phyloP scores from a whole-genome alignment of 2,329 filamentous ascomycete species.

The Aspergillus amoenus region DNA sequence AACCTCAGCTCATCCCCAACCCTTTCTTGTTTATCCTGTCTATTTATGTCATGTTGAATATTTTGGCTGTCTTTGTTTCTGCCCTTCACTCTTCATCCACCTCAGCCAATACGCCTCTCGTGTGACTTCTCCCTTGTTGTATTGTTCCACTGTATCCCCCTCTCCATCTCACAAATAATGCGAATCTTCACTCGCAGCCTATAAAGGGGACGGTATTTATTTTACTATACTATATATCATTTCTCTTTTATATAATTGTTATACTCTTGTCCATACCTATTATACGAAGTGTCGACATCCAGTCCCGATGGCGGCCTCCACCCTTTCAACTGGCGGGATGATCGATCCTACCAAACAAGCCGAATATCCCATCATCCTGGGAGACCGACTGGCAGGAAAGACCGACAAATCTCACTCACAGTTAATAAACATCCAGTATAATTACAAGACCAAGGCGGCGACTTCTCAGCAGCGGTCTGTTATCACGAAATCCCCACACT shows the following conservation, averaged over 20 bases:
- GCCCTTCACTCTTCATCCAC: constrained; percentile 1
- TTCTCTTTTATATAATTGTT: constrained; percentile 5
- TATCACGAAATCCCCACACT: constrained; percentile 35
- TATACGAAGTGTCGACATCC: not conserved
- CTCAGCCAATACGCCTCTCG: constrained; percentile 8
- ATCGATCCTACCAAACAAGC: constrained; percentile 47
- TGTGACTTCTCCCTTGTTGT: constrained; percentile 24
- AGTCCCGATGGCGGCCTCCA: constrained; percentile 33
- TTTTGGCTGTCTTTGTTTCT: constrained; percentile 12
- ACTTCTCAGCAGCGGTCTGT: constrained; percentile 38
- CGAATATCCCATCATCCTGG: constrained; percentile 48
- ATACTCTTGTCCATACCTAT: not conserved
- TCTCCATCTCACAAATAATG: constrained; percentile 14
- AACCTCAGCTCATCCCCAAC: not conserved
- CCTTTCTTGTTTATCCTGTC: not conserved
- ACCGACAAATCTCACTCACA: constrained; percentile 20
- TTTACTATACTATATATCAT: constrained; percentile 2
- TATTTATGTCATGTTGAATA: constrained; percentile 8
- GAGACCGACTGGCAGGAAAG: constrained; percentile 40
- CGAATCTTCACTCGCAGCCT: constrained; percentile 6
- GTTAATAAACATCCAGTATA: constrained; percentile 46
- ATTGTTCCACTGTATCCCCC: constrained; percentile 5
- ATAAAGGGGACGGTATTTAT: constrained; percentile 5
- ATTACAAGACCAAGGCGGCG: constrained; percentile 46
- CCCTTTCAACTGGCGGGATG: constrained; percentile 32